Evolutionary conservation across 495 filamentous ascomycete genomes (phyloP), one percentile per base, ranked within the genome.

Genomic region (Podospora anserina): DNA sequence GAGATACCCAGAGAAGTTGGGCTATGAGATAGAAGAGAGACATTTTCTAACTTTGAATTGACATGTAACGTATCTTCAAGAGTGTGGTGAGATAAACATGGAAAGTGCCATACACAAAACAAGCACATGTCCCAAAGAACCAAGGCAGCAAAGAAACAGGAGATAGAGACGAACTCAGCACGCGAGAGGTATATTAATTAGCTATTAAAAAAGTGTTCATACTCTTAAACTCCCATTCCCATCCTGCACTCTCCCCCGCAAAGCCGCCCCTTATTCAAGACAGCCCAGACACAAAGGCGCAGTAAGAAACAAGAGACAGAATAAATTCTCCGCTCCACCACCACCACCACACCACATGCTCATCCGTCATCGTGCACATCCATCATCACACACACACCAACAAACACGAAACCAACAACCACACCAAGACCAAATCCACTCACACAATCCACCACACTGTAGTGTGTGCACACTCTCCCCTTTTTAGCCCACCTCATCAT

Each of bases 151-250:
- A 60, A 61, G 61, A 59, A 58, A 27, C 19, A 27, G 3, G 7
- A 59, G n/a, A 56, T 68, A 62, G 13, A 67, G 71, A 63, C 72
- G 69, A 76, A 76, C 71, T 75, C 72, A 73, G 70, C 74, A 75
- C 70, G 69, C 72, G 71, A 72, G 72, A 77, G 73, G 72, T 74
- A 72, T 72, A 74, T 73, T 74, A 74, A 75, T 75, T 78, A 75
- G 70, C 70, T 78, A 78, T 78, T 78, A 78, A 71, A 63, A 63
- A 63, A 63, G 34, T 20, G 28, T 49, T 2, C 39, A 49, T 49
- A 49, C 39, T 49, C 39, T 49, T 49, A 11, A 49, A 16, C 39
- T 16, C 39, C 39, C 6, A 13, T 16, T 13, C 15, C 39, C 39
- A 32, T 32, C 57, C 64, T 15, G 55, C 44, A 49, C 63, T 62